Conservation (phyloP, 768 basidiomycete species). For the Amanita jacksonii region DNA sequence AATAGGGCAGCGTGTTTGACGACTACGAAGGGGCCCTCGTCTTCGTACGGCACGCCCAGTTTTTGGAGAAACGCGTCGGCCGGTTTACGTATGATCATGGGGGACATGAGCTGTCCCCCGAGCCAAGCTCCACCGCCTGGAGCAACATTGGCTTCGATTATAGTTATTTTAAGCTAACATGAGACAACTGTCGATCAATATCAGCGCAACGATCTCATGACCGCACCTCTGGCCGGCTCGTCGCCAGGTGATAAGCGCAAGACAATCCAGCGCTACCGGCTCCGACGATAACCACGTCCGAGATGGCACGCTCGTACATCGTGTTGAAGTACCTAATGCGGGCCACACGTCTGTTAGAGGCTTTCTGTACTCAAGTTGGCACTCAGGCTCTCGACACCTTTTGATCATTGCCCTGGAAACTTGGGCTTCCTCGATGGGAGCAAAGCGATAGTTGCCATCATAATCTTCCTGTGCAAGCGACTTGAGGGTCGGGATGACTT, state of each 20-base stretch:
- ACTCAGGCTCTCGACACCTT: too few relatives aligned
- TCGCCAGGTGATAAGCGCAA: constrained; percentile 67
- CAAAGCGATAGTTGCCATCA: constrained; percentile 56
- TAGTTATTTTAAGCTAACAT: constrained; percentile 36
- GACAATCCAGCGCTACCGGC: constrained; percentile 63
- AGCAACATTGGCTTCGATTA: constrained; percentile 73
- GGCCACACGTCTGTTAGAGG: too few relatives aligned
- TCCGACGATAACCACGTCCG: constrained; percentile 71
- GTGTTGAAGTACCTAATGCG: constrained; percentile 57
- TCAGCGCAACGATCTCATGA: background rate
- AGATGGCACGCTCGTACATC: constrained; percentile 67
- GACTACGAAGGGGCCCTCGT: constrained; percentile 69
- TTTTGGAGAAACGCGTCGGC: constrained; percentile 63
- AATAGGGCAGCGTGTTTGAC: constrained; percentile 79
- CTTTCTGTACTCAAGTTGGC: too few relatives aligned
- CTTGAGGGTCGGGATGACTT: constrained; percentile 14
- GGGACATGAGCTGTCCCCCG: constrained; percentile 70
- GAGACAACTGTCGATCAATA: background rate
- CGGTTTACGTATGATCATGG: constrained; percentile 76
- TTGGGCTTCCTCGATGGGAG: constrained; percentile 67
- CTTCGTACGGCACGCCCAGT: constrained; percentile 65
- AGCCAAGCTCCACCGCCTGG: constrained; percentile 76
- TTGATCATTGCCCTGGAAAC: constrained; percentile 73
- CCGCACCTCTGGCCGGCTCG: constrained; percentile 51
- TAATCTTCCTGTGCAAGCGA: constrained; percentile 43